phyloP scores from a whole-genome alignment of 73 alveolate species.

The Paramecium biaurelia region DNA sequence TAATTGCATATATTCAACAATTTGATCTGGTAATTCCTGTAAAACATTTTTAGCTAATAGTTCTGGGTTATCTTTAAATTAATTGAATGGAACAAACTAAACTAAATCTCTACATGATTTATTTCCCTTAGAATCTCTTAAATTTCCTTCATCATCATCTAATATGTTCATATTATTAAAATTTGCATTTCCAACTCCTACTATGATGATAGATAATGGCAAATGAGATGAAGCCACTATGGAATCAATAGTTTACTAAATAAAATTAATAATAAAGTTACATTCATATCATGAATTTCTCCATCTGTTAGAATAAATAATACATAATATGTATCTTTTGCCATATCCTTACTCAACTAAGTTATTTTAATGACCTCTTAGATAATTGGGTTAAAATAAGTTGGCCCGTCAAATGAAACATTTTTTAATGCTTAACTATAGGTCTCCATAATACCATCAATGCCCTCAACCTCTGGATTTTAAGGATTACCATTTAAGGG shows the following conservation, averaged over 20 bases:
- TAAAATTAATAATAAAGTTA: slow-evolving; percentile 21
- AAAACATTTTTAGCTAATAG: slow-evolving; percentile 79
- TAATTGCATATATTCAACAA: slow-evolving; percentile 58
- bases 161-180: slow-evolving; percentile 77
- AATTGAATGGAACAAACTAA: slow-evolving; percentile 81
- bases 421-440: slow-evolving; percentile 70
- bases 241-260: slow-evolving; percentile 2
- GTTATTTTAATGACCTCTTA: slow-evolving; percentile 68
- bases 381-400: slow-evolving; percentile 76
- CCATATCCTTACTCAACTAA: slow-evolving; percentile 51
- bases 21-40: slow-evolving; percentile 84
- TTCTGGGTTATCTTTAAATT: slow-evolving; percentile 72
- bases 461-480: slow-evolving; percentile 70
- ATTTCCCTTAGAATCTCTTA: slow-evolving; percentile 67
- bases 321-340: slow-evolving; percentile 72
- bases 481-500: slow-evolving; percentile 69
- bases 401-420: slow-evolving; percentile 80
- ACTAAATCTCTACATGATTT: slow-evolving; percentile 85
- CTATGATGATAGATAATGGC: slow-evolving; percentile 84
- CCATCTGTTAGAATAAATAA: slow-evolving; percentile 96
- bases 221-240: slow-evolving; percentile 77
- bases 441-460: slow-evolving; percentile 72
- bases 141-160: slow-evolving; percentile 91
- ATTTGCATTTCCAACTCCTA: slow-evolving; percentile 88
- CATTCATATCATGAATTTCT: slow-evolving; percentile 85